Percentiles rank a stretch among this genome's conserved stretches.
Conservation (phyloP, 2,329 filamentous ascomycete species). For the Xylariales sp. region DNA sequence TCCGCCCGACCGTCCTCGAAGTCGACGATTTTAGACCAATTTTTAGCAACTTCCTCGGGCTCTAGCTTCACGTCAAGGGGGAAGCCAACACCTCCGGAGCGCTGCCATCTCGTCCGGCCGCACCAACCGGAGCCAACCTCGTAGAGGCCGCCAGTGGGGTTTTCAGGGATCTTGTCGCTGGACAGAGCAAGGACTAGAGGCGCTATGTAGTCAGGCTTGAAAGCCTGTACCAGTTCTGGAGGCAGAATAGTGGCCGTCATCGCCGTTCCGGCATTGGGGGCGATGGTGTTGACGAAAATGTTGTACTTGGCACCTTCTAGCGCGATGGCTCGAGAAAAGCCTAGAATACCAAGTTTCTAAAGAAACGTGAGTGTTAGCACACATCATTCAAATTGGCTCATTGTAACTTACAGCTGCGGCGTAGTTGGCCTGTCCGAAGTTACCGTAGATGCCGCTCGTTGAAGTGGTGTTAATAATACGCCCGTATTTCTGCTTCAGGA, state of each 20-base stretch:
- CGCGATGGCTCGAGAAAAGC: constrained; percentile 92
- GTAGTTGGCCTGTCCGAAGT: constrained; percentile 99
- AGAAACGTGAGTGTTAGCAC: constrained; percentile 36
- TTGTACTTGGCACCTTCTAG: constrained; percentile 97
- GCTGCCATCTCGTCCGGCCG: constrained; percentile 93
- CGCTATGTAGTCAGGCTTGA: constrained; percentile 99
- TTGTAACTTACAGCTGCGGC: constrained; percentile 77
- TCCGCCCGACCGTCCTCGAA: constrained; percentile 91
- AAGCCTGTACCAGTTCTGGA: constrained; percentile 96
- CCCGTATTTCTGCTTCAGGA: constrained; percentile 98
- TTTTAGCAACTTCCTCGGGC: constrained; percentile 82
- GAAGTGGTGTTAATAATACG: constrained; percentile 97
- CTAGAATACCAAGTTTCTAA: constrained; percentile 90
- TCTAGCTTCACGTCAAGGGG: constrained; percentile 84
- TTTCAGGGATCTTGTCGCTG: constrained; percentile 86
- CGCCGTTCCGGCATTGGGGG: constrained; percentile 93
- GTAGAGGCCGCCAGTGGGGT: constrained; percentile 87
- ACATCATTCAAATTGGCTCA: constrained; percentile 21
- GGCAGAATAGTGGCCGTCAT: constrained; percentile 96
- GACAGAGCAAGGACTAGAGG: constrained; percentile 87
- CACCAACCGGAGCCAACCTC: constrained; percentile 97
- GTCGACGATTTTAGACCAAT: constrained; percentile 82
- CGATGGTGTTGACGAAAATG: constrained; percentile 98
- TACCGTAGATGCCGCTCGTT: constrained; percentile 97
- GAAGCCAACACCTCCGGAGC: constrained; percentile 89